Evolutionary conservation across 768 basidiomycete genomes (phyloP).

Genomic region (Russula emetica): DNA sequence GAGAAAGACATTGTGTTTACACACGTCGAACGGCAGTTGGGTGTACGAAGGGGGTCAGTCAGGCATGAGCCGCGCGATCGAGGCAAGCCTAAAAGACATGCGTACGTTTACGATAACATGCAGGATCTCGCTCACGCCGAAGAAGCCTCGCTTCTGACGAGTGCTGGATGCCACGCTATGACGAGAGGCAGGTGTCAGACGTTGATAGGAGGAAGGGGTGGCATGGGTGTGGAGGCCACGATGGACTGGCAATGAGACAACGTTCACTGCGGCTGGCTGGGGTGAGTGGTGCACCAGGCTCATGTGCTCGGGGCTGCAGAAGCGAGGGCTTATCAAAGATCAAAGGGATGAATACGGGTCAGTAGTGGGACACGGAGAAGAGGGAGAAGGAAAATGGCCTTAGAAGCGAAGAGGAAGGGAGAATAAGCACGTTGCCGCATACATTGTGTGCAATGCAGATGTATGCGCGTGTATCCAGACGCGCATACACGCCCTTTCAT

Average conservation of each 20-base stretch:
- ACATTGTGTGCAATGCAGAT: constrained; percentile 5
- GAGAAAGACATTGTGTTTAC: constrained; percentile 23
- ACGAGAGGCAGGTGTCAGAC: constrained; percentile 11
- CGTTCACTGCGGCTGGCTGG: constrained; percentile 16
- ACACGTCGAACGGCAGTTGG: constrained; percentile 10
- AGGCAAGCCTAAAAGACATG: constrained; percentile 17
- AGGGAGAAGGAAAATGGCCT: background rate
- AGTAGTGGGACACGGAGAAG: background rate
- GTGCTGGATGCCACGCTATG: constrained; percentile 39
- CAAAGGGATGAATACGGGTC: background rate
- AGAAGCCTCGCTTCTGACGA: constrained; percentile 65
- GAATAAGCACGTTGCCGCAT: constrained; percentile 5
- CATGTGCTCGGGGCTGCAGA: constrained; percentile 15
- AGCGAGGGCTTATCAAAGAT: constrained; percentile 8
- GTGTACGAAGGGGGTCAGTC: constrained; percentile 25
- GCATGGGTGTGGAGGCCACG: constrained; percentile 25
- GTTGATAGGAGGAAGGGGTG: constrained; percentile 21
- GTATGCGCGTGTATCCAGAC: constrained; percentile 6
- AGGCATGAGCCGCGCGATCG: constrained; percentile 20
- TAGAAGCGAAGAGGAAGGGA: background rate
- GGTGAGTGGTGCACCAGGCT: constrained; percentile 12
- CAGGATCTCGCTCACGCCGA: constrained; percentile 76
- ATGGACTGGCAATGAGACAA: constrained; percentile 17
- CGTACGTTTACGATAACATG: constrained; percentile 71
- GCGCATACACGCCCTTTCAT: background rate